phyloP scores from a whole-genome alignment of 2,329 filamentous ascomycete species.

The Colletotrichum phormii region DNA sequence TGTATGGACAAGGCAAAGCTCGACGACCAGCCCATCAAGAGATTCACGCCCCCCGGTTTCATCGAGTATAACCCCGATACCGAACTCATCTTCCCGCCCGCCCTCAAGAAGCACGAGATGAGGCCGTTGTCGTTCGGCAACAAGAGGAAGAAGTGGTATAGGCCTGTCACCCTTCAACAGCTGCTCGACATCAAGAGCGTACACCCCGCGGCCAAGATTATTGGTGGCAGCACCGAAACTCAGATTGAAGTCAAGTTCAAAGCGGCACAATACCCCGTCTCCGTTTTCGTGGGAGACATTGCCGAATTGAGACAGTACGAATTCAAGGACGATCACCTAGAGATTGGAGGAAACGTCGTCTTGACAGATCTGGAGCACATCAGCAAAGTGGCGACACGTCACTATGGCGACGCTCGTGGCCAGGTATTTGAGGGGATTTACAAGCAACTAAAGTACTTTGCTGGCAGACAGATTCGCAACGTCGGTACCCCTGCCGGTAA shows the following conservation, averaged over 20 bases:
- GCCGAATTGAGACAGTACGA: constrained; percentile 85
- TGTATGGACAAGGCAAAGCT: constrained; percentile 72
- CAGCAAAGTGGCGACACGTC: constrained; percentile 80
- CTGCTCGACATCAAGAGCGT: constrained; percentile 90
- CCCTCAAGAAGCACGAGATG: constrained; percentile 84
- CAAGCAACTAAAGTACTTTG: constrained; percentile 95
- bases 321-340: constrained; percentile 84
- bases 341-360: constrained; percentile 92
- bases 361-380: constrained; percentile 92
- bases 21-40: constrained; percentile 67
- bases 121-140: constrained; percentile 90
- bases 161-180: constrained; percentile 87
- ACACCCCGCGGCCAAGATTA: constrained; percentile 89
- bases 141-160: constrained; percentile 93
- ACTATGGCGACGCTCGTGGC: constrained; percentile 77
- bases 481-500: constrained; percentile 98
- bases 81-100: constrained; percentile 92
- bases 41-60: constrained; percentile 88
- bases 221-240: constrained; percentile 95
- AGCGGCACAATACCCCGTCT: constrained; percentile 87
- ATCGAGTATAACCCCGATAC: constrained; percentile 95
- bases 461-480: constrained; percentile 94
- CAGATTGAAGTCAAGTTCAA: constrained; percentile 99
- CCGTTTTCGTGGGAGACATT: constrained; percentile 94
- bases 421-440: constrained; percentile 92